Evolutionary conservation across 192 early-diverging fungal genomes (phyloP), one percentile per base, ranked within the genome.

Genomic region (Rhizoclosmatium globosum): DNA sequence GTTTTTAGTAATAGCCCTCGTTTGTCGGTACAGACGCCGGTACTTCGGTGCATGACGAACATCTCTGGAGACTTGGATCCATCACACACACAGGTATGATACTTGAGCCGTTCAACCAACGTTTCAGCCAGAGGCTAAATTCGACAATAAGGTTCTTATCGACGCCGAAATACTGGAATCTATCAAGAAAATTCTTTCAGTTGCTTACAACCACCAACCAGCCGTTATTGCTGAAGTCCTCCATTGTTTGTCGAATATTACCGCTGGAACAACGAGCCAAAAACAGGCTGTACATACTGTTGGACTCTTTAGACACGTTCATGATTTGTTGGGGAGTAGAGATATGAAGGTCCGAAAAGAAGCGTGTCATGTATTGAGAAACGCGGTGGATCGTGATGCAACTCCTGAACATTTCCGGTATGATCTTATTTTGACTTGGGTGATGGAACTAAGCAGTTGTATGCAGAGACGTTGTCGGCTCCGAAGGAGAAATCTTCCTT

Each of bases 401-500:
- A 74, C 80, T n/a, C 72, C 74, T 19, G 76, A 78, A 56, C 74
- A 81, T 47, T 71, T 81, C 68, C 15, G 66, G 80, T 78, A 81
- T 47, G 17, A 15, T 11, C 4, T 6, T 64, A 19, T 43, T 56
- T 56, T 61, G 38, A 79, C 13, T 13, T 17, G 3, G 15, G 19
- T 11, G 2, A 75, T n/a, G 4, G 19, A 60, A 3, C n/a, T 39
- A 17, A 41, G 57, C 58, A 21, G 19, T 61, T 61, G 42, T 41
- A 65, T 2, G 2, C 38, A 77, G 76, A 39, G 68, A 79, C 31
- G 68, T 79, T 46, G 77, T 79, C 31, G 77, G 77, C 4, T 68
- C 67, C 3, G 17, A 79, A 60, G 77, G 77, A 15, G 77, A 79
- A 59, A 58, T 79, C 2, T 79, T 79, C 44, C 15, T 7, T 11